Percentiles rank a stretch among this genome's conserved stretches.
phyloP scores from a whole-genome alignment of 768 basidiomycete genomes.

The Naematelia encephala region DNA sequence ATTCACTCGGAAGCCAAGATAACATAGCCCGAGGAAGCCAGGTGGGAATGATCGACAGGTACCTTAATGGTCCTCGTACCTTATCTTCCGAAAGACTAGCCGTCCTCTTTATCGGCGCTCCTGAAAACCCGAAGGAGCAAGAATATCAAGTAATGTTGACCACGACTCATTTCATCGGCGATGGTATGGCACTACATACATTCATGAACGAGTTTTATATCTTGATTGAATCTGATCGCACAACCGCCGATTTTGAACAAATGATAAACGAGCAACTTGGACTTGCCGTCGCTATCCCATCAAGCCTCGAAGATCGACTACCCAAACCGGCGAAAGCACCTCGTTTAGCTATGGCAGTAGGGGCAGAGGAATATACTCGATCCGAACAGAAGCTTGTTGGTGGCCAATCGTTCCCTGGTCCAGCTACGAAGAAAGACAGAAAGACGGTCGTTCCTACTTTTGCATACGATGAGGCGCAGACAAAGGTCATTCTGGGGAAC shows the following conservation, averaged over 20 bases:
- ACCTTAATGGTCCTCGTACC: constrained; percentile 73
- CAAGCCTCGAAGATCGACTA: constrained; percentile 57
- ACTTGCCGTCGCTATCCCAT: constrained; percentile 47
- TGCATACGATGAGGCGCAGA: constrained; percentile 59
- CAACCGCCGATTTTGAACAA: constrained; percentile 17
- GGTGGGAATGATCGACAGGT: constrained; percentile 62
- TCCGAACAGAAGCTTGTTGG: constrained; percentile 63
- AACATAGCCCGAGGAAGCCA: not conserved
- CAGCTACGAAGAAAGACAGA: constrained; percentile 38
- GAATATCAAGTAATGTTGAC: constrained; percentile 67
- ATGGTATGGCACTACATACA: constrained; percentile 80
- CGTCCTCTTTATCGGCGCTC: constrained; percentile 14
- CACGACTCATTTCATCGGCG: constrained; percentile 76
- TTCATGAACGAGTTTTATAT: constrained; percentile 76
- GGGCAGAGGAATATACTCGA: constrained; percentile 60
- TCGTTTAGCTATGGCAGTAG: constrained; percentile 55
- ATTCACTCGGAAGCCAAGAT: not conserved
- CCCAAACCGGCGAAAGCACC: constrained; percentile 46
- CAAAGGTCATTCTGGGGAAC: constrained; percentile 62
- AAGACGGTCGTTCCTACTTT: constrained; percentile 68
- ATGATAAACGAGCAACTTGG: constrained; percentile 19
- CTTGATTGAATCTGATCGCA: constrained; percentile 55
- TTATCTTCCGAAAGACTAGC: constrained; percentile 67
- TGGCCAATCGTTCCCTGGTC: constrained; percentile 67
- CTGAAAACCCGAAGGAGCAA: constrained; percentile 24